These are phyloP conservation scores for Glycine soja DNA, from an alignment of 306 rosid species.

Conservation along the genomic window DNA sequence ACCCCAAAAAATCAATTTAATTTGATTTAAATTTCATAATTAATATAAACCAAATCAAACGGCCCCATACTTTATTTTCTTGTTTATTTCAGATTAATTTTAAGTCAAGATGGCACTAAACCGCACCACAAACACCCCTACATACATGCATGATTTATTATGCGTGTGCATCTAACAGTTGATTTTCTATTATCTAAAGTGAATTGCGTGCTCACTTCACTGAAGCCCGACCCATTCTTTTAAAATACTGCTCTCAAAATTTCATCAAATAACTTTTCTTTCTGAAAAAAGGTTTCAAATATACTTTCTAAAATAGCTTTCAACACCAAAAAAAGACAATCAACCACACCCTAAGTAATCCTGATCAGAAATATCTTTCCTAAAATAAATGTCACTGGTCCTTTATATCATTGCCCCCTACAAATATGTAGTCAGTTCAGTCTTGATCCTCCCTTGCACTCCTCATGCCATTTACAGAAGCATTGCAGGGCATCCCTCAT, in stretches of 20 bases:
- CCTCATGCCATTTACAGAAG: slow-evolving; percentile 68
- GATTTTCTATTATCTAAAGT: no score
- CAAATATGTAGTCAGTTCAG: slow-evolving; percentile 33
- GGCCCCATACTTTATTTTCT: no score
- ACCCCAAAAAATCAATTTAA: no score
- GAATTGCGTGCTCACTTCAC: no score
- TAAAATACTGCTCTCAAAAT: not conserved
- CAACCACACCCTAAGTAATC: slow-evolving; percentile 25
- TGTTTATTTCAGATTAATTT: no score
- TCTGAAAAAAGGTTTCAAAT: not conserved
- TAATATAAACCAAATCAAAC: no score
- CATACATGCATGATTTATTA: no score
- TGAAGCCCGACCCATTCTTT: not conserved
- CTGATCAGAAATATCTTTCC: slow-evolving; percentile 39
- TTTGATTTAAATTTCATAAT: no score
- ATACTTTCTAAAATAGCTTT: not conserved
- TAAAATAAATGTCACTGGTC: slow-evolving; percentile 3
- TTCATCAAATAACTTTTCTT: not conserved
- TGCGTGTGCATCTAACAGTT: no score
- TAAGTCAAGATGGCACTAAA: no score
- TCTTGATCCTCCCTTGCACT: slow-evolving; percentile 43
- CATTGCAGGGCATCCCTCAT: slow-evolving; percentile 79
- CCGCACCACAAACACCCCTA: no score
- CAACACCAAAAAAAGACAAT: not conserved
- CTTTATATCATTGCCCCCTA: not conserved